A percentile compares a stretch with the other conserved stretches of the same genome.
Conservation (phyloP, 495 filamentous ascomycete species). For the Aspergillus campestris region DNA sequence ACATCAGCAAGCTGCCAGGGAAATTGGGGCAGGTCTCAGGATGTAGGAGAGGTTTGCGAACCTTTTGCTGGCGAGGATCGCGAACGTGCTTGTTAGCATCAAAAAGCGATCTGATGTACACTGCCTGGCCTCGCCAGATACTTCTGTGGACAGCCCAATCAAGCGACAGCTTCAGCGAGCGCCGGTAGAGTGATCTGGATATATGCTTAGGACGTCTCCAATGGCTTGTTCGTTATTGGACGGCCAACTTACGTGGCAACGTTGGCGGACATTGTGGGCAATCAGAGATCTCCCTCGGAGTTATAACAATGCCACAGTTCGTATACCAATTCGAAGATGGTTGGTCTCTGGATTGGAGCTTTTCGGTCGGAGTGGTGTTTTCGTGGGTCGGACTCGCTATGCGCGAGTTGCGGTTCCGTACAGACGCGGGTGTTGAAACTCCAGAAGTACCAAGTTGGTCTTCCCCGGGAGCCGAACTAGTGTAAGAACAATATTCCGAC, state of each 20-base stretch:
- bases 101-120: conserved; percentile 93
- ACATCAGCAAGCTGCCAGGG: conserved; percentile 1
- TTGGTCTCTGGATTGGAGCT: background rate
- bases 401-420: too few species aligned
- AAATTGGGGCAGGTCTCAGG: background rate
- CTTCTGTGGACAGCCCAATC: conserved; percentile 90
- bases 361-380: background rate
- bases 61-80: conserved; percentile 82
- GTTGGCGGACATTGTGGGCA: conserved; percentile 29
- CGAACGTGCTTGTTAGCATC: conserved; percentile 83
- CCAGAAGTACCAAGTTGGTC: conserved; percentile 18
- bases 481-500: conserved; percentile 37
- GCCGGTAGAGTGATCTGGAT: conserved; percentile 81
- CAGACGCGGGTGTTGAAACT: too few species aligned
- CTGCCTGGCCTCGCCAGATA: conserved; percentile 87
- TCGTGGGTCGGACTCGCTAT: background rate
- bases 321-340: background rate
- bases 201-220: conserved; percentile 6
- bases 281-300: too few species aligned
- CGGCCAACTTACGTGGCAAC: conserved; percentile 26
- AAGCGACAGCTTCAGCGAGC: conserved; percentile 82
- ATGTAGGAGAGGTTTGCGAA: conserved; percentile 27
- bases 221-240: background rate
- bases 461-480: conserved; percentile 10
- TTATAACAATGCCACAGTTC: too few species aligned